Base-by-base conservation (phyloP, 2,329 filamentous ascomycete species). In the Cylindrodendrum hubeiense region DNA sequence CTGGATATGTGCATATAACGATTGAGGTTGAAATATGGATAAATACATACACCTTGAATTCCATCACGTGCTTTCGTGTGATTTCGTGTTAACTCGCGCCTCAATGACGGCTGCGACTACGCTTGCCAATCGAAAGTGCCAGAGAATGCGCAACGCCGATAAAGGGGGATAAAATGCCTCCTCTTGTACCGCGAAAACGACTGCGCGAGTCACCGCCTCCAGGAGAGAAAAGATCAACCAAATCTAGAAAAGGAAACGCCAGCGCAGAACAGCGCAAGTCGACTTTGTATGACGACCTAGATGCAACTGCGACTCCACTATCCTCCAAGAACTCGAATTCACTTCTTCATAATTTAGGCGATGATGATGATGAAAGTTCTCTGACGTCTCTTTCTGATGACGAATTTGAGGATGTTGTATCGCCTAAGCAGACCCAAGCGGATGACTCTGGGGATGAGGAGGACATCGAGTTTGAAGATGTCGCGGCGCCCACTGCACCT, bases 141-240 rank as follows among this genome's bases (percentile, higher is more conserved):
- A 37, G 63, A 65, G 53, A 57, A 72, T 72, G 71, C 63, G 43
- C 50, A 21, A 28, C 44, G n/a, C 47, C 13, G 33, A 47, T 28
- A 24, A 33, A 13, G 15, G 49, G 47, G 60, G 54, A 63, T 24
- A 76, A 52, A 43, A 94, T 94, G 91, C 90, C 91, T 74, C 91
- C 91, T 24, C 81, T 87, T 69, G 84, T 93, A 17, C 85, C 90
- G 52, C 89, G 90, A 71, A 94, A 94, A 80, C 87, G 90, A 66
- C 73, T 89, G 70, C 87, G 85, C 65, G 86, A 75, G 19, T 77
- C 87, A 2, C 80, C 85, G 0, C 72, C 73, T 21, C 75, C 74
- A 44, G 68, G 72, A 44, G 63, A 72, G 26, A 47, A 60, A 30
- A 76, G 52, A 74, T 49, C 65, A 67, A 76, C 49, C 79, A 81